Evolutionary conservation across 1,284 basidiomycete genomes (phyloP).

Genomic region (Peniophora sp.): DNA sequence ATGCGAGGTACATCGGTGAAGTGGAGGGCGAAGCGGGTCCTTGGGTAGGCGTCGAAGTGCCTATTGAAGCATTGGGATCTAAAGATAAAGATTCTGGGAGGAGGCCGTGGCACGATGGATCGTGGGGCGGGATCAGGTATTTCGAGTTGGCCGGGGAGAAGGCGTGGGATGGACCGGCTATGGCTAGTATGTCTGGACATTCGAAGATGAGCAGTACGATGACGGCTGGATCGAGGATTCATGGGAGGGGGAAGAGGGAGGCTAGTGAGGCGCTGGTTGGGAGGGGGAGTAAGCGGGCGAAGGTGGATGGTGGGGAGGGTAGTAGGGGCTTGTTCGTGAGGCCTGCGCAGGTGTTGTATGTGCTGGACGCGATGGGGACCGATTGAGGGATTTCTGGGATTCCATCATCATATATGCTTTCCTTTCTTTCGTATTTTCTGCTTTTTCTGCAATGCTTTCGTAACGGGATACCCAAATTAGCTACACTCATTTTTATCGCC

Average conservation of each 20-base stretch:
- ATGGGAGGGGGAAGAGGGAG: slow-evolving; percentile 53
- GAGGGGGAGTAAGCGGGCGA: slow-evolving; percentile 21
- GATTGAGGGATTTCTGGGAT: slow-evolving; percentile 20
- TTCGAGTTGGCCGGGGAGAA: slow-evolving; percentile 60
- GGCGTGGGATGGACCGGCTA: slow-evolving; percentile 54
- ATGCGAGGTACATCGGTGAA: slow-evolving; percentile 83
- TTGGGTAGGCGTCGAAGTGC: slow-evolving; percentile 91
- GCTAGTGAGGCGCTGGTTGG: slow-evolving; percentile 55
- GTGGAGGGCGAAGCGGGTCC: slow-evolving; percentile 72
- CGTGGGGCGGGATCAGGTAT: slow-evolving; percentile 71
- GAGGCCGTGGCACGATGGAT: slow-evolving; percentile 78
- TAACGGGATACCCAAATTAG: too few species aligned
- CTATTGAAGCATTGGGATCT: slow-evolving; percentile 51
- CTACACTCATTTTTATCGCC: too few species aligned
- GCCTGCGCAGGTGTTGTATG: slow-evolving; percentile 76
- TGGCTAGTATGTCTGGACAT: slow-evolving; percentile 32
- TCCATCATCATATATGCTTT: too few species aligned
- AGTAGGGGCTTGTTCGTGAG: slow-evolving; percentile 71
- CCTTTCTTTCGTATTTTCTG: not conserved
- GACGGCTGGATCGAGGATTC: slow-evolving; percentile 54
- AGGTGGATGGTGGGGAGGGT: slow-evolving; percentile 61
- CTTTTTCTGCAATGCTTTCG: too few species aligned
- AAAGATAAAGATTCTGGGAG: slow-evolving; percentile 44
- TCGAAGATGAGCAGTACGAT: slow-evolving; percentile 26
- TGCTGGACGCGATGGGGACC: slow-evolving; percentile 60